These are phyloP conservation scores for Thermothielavioides terrestris DNA, from an alignment of 495 filamentous ascomycete species.

Conservation along the genomic window DNA sequence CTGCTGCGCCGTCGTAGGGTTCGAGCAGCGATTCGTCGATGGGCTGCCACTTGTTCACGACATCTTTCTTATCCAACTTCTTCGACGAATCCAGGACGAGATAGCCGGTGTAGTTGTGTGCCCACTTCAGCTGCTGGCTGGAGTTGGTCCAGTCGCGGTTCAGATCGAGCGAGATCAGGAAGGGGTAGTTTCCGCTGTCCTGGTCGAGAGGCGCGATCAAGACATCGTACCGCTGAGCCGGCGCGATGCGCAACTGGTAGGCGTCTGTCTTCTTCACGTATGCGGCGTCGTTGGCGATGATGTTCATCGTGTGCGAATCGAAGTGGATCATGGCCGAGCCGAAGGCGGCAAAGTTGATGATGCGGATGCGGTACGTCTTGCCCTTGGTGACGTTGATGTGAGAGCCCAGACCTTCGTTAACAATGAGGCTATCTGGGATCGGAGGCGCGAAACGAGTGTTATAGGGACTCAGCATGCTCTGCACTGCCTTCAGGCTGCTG, in stretches of 20 bases:
- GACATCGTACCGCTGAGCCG: conserved; percentile 60
- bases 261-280: conserved; percentile 29
- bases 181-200: conserved; percentile 48
- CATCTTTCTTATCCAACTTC: conserved; percentile 39
- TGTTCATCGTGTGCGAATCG: conserved; percentile 51
- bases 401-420: conserved; percentile 56
- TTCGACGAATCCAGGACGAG: conserved; percentile 54
- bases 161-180: conserved; percentile 41
- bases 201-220: conserved; percentile 32
- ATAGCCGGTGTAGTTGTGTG: conserved; percentile 45
- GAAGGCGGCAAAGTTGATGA: conserved; percentile 65
- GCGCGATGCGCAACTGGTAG: conserved; percentile 38
- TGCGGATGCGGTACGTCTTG: conserved; percentile 68
- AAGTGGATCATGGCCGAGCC: conserved; percentile 55
- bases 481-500: conserved; percentile 46
- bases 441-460: conserved; percentile 51
- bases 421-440: conserved; percentile 49
- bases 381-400: conserved; percentile 54
- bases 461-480: conserved; percentile 42
- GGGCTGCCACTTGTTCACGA: conserved; percentile 46
- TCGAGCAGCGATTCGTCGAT: conserved; percentile 57
- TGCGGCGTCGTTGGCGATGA: conserved; percentile 46
- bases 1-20: conserved; percentile 45
- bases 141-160: conserved; percentile 36
- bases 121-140: conserved; percentile 21